phyloP scores from a whole-genome alignment of 768 basidiomycete species.

The Collybia mongolica region DNA sequence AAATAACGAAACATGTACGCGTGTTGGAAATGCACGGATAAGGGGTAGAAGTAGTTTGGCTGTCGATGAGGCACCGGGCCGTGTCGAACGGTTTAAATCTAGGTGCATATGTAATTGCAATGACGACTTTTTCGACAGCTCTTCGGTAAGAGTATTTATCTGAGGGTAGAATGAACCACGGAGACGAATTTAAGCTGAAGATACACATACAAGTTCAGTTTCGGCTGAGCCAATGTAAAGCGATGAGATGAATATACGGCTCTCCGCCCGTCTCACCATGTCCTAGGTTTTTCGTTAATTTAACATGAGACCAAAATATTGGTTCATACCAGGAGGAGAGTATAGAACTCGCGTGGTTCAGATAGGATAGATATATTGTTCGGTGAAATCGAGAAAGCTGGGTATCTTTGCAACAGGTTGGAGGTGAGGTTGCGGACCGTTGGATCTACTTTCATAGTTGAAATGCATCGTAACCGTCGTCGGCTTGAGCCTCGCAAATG shows the following conservation, averaged over 20 bases:
- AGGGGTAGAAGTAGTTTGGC: conserved; percentile 71
- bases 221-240: conserved; percentile 86
- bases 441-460: conserved; percentile 27
- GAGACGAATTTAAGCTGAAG: not conserved
- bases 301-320: not conserved
- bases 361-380: conserved; percentile 52
- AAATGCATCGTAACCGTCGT: conserved; percentile 17
- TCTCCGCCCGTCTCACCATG: conserved; percentile 74
- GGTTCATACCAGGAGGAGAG: conserved; percentile 43
- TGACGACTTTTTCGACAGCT: conserved; percentile 55
- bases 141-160: conserved; percentile 65
- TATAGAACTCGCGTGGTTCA: conserved; percentile 59
- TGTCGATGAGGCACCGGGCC: conserved; percentile 70
- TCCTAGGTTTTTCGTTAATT: conserved; percentile 39
- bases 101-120: conserved; percentile 73
- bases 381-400: conserved; percentile 44
- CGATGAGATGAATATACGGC: conserved; percentile 86
- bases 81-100: conserved; percentile 79
- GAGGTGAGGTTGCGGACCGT: conserved; percentile 35
- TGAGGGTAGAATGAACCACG: conserved; percentile 26
- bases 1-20: conserved; percentile 80
- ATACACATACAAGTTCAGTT: conserved; percentile 66
- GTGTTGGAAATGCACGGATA: conserved; percentile 63
- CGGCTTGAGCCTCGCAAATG: not conserved
- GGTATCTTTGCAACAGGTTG: conserved; percentile 38